phyloP scores from a whole-genome alignment of 2,329 filamentous ascomycete genomes.

The Gaeumannomyces sp. region DNA sequence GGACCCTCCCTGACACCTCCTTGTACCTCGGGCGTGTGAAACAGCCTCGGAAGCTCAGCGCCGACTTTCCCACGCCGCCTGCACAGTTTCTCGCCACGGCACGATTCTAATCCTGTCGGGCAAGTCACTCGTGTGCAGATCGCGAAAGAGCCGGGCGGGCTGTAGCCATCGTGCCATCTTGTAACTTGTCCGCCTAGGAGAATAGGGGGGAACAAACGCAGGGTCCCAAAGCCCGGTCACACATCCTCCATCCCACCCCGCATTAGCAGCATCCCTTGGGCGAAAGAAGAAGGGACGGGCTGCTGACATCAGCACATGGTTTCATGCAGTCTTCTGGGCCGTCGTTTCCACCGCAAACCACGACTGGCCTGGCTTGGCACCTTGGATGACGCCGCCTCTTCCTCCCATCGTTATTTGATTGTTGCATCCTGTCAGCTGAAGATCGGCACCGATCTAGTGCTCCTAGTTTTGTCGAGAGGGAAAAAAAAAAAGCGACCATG shows the following conservation, averaged over 20 bases:
- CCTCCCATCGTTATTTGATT: background rate
- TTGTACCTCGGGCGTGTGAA: background rate
- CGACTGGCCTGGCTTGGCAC: too few species aligned
- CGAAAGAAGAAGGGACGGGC: slow-evolving; percentile 5
- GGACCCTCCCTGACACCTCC: background rate
- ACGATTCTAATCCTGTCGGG: background rate
- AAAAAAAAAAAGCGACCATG: background rate
- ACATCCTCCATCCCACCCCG: background rate
- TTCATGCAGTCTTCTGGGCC: background rate
- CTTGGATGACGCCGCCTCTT: background rate
- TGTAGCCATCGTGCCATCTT: background rate
- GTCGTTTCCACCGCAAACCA: background rate
- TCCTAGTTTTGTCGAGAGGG: background rate
- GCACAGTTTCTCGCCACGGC: background rate
- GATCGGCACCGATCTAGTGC: background rate
- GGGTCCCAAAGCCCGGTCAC: too few species aligned
- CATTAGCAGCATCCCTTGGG: background rate
- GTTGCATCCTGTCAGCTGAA: background rate
- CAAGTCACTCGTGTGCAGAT: background rate
- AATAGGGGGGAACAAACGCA: background rate
- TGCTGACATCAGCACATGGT: slow-evolving; percentile 8
- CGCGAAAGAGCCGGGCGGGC: too few species aligned
- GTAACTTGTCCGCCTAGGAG: background rate
- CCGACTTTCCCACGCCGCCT: background rate
- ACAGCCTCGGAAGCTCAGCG: background rate